A percentile compares a stretch with the other conserved stretches of the same genome.
Conservation (phyloP, 2,329 filamentous ascomycete species). For the Diaporthe capsici region DNA sequence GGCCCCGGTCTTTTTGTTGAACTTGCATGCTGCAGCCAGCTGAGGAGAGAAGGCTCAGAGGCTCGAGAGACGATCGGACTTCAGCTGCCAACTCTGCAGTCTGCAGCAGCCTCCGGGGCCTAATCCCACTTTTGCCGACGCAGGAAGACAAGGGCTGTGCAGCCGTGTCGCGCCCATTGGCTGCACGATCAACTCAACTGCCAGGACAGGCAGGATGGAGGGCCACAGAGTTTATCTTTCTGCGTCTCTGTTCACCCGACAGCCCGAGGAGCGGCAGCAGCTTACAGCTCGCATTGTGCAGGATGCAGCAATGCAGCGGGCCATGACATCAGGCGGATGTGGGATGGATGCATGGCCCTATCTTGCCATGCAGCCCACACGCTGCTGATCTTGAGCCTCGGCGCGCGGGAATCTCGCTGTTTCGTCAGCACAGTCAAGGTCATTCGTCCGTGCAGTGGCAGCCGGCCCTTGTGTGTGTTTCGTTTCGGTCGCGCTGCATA, state of each 20-base stretch:
- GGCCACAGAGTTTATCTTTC: not conserved
- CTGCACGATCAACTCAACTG: not conserved
- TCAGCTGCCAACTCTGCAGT: constrained; percentile 23
- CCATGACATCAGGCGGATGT: constrained; percentile 30
- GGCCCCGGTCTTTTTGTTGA: constrained; percentile 3
- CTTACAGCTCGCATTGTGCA: not conserved
- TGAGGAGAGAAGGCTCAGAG: not conserved
- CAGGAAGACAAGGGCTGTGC: not conserved
- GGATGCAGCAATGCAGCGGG: constrained; percentile 9
- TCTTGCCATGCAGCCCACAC: not conserved
- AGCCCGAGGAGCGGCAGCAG: not conserved
- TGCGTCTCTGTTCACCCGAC: constrained; percentile 5
- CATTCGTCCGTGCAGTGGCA: not conserved
- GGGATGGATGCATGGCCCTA: constrained; percentile 6
- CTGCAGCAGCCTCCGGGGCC: not conserved
- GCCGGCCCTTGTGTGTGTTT: not conserved
- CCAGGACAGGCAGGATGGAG: not conserved
- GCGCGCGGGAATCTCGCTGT: constrained; percentile 6
- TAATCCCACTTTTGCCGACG: not conserved
- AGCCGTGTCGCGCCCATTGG: not conserved
- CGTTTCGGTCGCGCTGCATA: not conserved
- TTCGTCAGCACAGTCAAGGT: not conserved
- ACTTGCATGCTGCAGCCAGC: not conserved
- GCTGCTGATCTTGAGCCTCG: constrained; percentile 13
- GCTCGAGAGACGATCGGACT: too few species aligned